Conservation (phyloP, 495 filamentous ascomycete species). For the Penicillium dipodomyicola region DNA sequence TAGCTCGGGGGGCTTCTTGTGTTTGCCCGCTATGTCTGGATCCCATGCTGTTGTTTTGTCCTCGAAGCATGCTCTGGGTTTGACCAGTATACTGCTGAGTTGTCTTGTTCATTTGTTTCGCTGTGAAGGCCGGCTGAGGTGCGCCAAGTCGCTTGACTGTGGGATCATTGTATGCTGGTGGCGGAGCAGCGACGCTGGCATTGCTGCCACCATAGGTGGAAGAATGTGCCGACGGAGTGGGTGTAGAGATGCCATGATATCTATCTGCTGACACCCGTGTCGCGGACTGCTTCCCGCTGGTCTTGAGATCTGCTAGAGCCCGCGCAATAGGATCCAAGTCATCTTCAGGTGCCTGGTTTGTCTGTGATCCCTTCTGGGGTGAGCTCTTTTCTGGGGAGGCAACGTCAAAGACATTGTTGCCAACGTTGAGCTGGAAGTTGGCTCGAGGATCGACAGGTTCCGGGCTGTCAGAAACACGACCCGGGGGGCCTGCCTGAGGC, state of each 20-base stretch:
- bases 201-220: constrained; percentile 59
- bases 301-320: constrained; percentile 90
- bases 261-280: constrained; percentile 86
- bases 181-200: constrained; percentile 52
- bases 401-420: constrained; percentile 95
- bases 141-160: constrained; percentile 78
- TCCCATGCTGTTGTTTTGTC: constrained; percentile 34
- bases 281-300: constrained; percentile 71
- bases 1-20: constrained; percentile 45
- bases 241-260: constrained; percentile 71
- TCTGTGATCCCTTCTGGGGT: constrained; percentile 35
- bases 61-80: constrained; percentile 74
- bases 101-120: constrained; percentile 88
- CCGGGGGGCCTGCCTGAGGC: constrained; percentile 19
- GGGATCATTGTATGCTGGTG: constrained; percentile 78
- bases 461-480: constrained; percentile 55
- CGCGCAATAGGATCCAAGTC: constrained; percentile 85
- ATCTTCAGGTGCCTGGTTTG: constrained; percentile 38
- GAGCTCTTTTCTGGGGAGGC: constrained; percentile 67
- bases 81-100: constrained; percentile 83
- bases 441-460: constrained; percentile 93
- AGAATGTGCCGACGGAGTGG: constrained; percentile 69
- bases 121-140: constrained; percentile 88
- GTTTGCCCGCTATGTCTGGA: constrained; percentile 27
- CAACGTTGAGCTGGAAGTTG: constrained; percentile 92